Conservation (phyloP, 306 rosid species). For the Begonia fuchsioides region DNA sequence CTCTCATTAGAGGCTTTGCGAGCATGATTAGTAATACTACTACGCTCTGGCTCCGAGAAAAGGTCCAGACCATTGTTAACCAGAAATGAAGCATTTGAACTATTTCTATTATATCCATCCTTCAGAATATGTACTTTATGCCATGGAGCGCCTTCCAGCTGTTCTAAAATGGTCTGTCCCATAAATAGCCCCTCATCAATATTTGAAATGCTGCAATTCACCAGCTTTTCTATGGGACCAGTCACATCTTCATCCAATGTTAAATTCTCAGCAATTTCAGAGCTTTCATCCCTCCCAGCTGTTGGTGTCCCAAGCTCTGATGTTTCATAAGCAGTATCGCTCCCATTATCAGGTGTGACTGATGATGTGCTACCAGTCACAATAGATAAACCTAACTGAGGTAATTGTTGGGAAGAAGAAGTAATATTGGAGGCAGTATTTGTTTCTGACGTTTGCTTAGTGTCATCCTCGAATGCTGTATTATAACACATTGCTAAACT, state of each 20-base stretch:
- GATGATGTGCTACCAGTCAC: constrained; percentile 73
- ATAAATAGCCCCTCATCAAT: constrained; percentile 91
- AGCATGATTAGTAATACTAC: constrained; percentile 37
- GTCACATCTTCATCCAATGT: constrained; percentile 56
- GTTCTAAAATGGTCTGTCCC: constrained; percentile 95
- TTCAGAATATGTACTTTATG: constrained; percentile 43
- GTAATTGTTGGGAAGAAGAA: constrained; percentile 45
- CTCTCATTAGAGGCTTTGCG: constrained; percentile 81
- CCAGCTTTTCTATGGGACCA: constrained; percentile 77
- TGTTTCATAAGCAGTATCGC: constrained; percentile 81
- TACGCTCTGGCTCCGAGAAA: constrained; percentile 55
- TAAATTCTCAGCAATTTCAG: constrained; percentile 72
- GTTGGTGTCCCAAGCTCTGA: constrained; percentile 78
- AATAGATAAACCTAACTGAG: constrained; percentile 44
- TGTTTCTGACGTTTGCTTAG: constrained; percentile 41
- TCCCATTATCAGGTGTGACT: constrained; percentile 74
- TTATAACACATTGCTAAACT: constrained; percentile 3
- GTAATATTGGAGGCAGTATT: constrained; percentile 32
- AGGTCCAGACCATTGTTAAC: constrained; percentile 55
- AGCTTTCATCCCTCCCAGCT: constrained; percentile 62
- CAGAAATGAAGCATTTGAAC: constrained; percentile 46
- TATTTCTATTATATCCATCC: constrained; percentile 43
- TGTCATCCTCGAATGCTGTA: constrained; percentile 83
- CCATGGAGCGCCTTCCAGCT: constrained; percentile 92
- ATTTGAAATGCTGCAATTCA: constrained; percentile 74